Percentiles rank a stretch among this genome's conserved stretches.
Evolutionary conservation across 805 yeast genomes (phyloP).

Genomic region (Lipomyces yamanashiensis): DNA sequence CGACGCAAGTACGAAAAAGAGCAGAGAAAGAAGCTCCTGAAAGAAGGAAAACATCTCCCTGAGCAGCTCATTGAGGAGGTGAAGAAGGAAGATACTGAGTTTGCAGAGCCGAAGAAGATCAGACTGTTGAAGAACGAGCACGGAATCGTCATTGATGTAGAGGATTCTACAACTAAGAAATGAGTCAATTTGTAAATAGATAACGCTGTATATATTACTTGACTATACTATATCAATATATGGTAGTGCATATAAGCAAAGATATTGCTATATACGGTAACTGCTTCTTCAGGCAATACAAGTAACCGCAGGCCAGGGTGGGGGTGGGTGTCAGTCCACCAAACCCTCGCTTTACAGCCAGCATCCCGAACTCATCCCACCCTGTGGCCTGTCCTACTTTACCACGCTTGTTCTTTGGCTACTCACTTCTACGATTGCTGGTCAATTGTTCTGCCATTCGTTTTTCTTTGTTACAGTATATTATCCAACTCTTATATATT

Average conservation of each 20-base stretch:
- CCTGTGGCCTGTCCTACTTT: neutral
- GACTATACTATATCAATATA: too few species aligned
- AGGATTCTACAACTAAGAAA: neutral
- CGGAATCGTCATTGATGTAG: neutral
- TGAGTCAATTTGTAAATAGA: neutral
- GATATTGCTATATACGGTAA: neutral
- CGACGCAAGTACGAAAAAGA: slow-evolving; percentile 9
- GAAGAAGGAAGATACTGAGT: neutral
- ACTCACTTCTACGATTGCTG: slow-evolving; percentile 14
- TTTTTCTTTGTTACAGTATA: neutral
- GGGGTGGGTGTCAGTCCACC: neutral
- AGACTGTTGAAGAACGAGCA: neutral
- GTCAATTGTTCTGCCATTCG: slow-evolving; percentile 12
- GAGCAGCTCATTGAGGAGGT: neutral
- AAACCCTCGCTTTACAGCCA: neutral
- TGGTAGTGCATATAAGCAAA: neutral
- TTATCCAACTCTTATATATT: too few species aligned
- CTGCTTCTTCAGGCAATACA: neutral
- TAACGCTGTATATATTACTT: neutral
- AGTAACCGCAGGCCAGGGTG: slow-evolving; percentile 3
- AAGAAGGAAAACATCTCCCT: slow-evolving; percentile 5
- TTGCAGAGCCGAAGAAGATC: neutral
- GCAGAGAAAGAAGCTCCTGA: neutral
- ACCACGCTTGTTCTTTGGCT: neutral
- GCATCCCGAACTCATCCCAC: slow-evolving; percentile 18